phyloP scores from a whole-genome alignment of 1,139 yeast genomes.

The Geotrichum histeridarum region DNA sequence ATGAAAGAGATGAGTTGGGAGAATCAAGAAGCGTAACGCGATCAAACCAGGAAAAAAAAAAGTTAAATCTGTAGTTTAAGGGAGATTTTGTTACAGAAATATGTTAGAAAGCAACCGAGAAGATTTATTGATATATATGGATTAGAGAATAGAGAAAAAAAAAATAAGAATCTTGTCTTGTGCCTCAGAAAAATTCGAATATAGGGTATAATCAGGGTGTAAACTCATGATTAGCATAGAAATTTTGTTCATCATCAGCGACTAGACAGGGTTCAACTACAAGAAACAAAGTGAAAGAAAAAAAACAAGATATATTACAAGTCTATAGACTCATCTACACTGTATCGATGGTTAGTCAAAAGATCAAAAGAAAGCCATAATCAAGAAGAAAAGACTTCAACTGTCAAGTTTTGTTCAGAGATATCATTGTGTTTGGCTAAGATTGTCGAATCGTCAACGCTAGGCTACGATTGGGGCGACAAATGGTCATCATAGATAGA shows the following conservation, averaged over 20 bases:
- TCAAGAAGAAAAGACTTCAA: background rate
- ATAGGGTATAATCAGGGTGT: background rate
- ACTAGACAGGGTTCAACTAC: background rate
- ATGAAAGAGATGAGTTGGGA: background rate
- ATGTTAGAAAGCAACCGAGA: too few species aligned
- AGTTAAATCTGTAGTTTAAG: too few species aligned
- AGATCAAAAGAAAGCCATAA: background rate
- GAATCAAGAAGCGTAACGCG: too few species aligned
- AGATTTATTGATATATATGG: background rate
- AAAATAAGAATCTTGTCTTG: background rate
- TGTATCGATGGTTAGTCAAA: background rate
- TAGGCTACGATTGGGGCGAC: slow-evolving; percentile 9
- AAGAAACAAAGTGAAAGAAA: background rate
- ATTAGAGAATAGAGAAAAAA: background rate
- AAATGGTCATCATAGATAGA: slow-evolving; percentile 4
- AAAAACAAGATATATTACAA: background rate
- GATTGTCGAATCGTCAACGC: slow-evolving; percentile 8
- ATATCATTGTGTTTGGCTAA: slow-evolving; percentile 3
- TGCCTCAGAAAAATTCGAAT: slow-evolving; percentile 3
- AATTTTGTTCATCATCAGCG: slow-evolving; percentile 8
- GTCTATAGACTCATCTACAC: too few species aligned
- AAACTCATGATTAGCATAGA: slow-evolving; percentile 9
- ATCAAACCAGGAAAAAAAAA: too few species aligned
- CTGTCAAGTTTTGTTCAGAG: slow-evolving; percentile 3
- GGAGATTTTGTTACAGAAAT: too few species aligned